Evolutionary conservation across 1,284 basidiomycete species (phyloP), one percentile per base, ranked within the genome.

Genomic region (Cystobasidiaceae sp.): DNA sequence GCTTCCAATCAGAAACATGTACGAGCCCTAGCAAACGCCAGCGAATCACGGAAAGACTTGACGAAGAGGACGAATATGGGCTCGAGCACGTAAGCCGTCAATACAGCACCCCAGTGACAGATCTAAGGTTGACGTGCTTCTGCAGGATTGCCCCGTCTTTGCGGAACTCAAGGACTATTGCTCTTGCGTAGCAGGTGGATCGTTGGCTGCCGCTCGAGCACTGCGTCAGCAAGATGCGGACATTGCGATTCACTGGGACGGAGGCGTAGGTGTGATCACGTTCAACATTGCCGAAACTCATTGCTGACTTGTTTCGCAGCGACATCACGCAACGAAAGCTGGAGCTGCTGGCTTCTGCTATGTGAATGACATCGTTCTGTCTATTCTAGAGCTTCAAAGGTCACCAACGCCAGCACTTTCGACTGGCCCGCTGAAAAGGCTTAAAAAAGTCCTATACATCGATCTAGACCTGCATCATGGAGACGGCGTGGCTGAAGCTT

Each of bases 381-480:
- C 88, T 0, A 84, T 93, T 39, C 70, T 72, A 30, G 74, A 74
- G 61, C 67, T 76, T 0, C 61, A 67, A 27, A 52, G 51, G 46
- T 54, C n/a, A n/a, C n/a, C n/a, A n/a, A n/a, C n/a, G n/a, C n/a
- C n/a, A n/a, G n/a, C n/a, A n/a, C n/a, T n/a, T n/a, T n/a, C n/a
- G 13, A 7, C 45, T 13, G 6, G 3, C 13, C 45, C 45, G 5
- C n/a, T 30, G 13, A 66, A 59, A 45, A 39, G 57, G 28, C 21
- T 66, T 9, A 45, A 45, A 17, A 58, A 59, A 37, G 33, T 66
- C 21, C 27, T 66, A 3, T 96, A 96, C 77, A 81, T 97, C 52
- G 93, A 97, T 75, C 78, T 97, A 15, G 93, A 97, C 75, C 79
- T 97, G 1, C 93, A 97, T 76, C 92, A 89, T 73, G 88, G 88